phyloP scores from a whole-genome alignment of 352 stramenopile species.

The Phytopythium sindhum region DNA sequence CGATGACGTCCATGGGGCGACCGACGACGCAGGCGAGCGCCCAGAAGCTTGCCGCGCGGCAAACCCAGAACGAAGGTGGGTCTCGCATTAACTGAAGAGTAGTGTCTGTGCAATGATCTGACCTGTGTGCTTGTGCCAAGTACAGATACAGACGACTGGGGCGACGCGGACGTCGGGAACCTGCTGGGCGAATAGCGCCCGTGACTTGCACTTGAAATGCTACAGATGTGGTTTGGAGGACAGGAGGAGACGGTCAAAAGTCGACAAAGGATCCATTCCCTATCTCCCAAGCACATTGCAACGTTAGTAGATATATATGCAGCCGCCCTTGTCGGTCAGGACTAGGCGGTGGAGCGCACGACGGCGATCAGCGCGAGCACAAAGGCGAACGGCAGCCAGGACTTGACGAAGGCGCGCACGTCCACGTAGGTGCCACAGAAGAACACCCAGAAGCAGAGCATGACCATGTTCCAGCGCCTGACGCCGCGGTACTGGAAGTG shows the following conservation, averaged over 20 bases:
- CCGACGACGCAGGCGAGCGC: conserved; percentile 22
- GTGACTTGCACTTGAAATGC: not conserved
- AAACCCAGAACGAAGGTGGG: conserved; percentile 59
- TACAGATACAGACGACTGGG: conserved; percentile 75
- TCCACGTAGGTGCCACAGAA: conserved; percentile 59
- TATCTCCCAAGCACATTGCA: no score
- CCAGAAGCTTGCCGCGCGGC: conserved; percentile 28
- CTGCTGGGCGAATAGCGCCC: conserved; percentile 57
- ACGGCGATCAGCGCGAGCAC: conserved; percentile 24
- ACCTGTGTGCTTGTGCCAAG: conserved; percentile 9
- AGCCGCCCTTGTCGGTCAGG: not conserved
- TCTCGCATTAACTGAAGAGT: not conserved
- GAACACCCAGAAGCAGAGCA: conserved; percentile 83
- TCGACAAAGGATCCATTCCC: not conserved
- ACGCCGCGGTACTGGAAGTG: conserved; percentile 45
- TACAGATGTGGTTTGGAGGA: not conserved
- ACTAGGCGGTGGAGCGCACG: conserved; percentile 21
- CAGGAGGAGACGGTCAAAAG: not conserved
- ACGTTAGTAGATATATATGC: not conserved
- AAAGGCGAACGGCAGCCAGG: conserved; percentile 34
- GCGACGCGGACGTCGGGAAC: conserved; percentile 74
- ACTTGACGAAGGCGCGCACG: conserved; percentile 28
- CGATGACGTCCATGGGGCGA: conserved; percentile 32
- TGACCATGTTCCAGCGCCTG: conserved; percentile 77
- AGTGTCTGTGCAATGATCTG: conserved; percentile 9